A percentile compares a stretch with the other conserved stretches of the same genome.
These are phyloP conservation scores for Ministeria vibrans DNA, from an alignment of 78 protist genomes.

Conservation along the genomic window DNA sequence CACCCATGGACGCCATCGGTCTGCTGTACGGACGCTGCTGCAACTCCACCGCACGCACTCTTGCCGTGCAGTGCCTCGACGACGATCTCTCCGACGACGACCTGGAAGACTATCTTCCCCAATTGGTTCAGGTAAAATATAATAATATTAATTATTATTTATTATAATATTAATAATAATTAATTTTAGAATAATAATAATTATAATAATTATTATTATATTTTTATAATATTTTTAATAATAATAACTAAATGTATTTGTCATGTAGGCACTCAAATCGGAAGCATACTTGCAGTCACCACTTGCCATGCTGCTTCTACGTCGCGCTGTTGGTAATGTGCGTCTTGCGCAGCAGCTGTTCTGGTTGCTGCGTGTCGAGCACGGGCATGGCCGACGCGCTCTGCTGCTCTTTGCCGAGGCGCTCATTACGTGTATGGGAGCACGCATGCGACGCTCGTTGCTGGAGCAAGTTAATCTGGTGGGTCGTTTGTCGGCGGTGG, in stretches of 20 bases:
- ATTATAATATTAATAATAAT: too few relatives aligned
- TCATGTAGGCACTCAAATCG: slow-evolving; percentile 55
- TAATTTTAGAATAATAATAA: too few relatives aligned
- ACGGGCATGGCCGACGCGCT: background rate
- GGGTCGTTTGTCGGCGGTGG: background rate
- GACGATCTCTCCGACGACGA: slow-evolving; percentile 47
- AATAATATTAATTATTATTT: too few relatives aligned
- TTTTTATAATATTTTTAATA: too few relatives aligned
- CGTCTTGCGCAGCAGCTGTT: slow-evolving; percentile 22
- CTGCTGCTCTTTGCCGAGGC: background rate
- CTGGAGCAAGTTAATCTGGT: slow-evolving; percentile 18
- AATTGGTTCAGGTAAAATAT: slow-evolving; percentile 75
- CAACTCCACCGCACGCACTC: slow-evolving; percentile 57
- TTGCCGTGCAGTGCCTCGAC: slow-evolving; percentile 63
- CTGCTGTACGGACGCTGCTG: slow-evolving; percentile 68
- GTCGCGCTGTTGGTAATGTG: slow-evolving; percentile 45
- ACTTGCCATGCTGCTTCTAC: slow-evolving; percentile 50
- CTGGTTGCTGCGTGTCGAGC: slow-evolving; percentile 61
- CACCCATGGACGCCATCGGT: slow-evolving; percentile 50
- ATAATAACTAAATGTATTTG: too few relatives aligned
- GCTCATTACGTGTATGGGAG: background rate
- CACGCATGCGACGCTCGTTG: slow-evolving; percentile 23
- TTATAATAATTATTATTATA: too few relatives aligned
- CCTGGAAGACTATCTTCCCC: slow-evolving; percentile 57
- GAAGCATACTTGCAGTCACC: slow-evolving; percentile 52